Evolutionary conservation across 495 filamentous ascomycete genomes (phyloP).

Genomic region (Penicillium pancosmium): DNA sequence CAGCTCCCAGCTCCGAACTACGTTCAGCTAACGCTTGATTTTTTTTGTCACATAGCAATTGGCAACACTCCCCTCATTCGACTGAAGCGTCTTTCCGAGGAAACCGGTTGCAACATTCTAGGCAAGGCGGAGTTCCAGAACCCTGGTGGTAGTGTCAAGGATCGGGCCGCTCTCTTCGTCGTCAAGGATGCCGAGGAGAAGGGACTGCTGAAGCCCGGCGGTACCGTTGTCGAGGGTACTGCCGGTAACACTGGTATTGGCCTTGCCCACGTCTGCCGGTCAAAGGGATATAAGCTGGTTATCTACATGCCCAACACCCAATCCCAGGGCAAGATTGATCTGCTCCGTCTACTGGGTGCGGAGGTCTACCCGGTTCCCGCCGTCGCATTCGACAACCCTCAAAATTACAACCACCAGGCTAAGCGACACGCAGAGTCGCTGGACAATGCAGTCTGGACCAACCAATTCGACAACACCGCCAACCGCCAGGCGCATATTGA

Average conservation of each 20-base stretch:
- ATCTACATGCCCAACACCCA: conserved; percentile 99
- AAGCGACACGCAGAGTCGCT: conserved; percentile 79
- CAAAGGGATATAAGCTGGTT: conserved; percentile 88
- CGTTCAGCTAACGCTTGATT: neutral
- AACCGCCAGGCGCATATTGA: conserved; percentile 95
- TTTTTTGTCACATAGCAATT: conserved; percentile 64
- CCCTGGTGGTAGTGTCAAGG: conserved; percentile 94
- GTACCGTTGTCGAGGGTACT: conserved; percentile 95
- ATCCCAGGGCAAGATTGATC: conserved; percentile 95
- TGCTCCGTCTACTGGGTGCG: conserved; percentile 88
- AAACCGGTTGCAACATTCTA: conserved; percentile 92
- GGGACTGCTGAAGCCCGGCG: conserved; percentile 78
- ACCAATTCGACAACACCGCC: conserved; percentile 96
- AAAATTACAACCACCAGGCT: conserved; percentile 98
- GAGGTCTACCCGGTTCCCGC: conserved; percentile 98
- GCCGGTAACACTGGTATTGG: conserved; percentile 98
- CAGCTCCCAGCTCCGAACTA: conserved; percentile 6
- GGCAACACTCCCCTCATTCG: conserved; percentile 96
- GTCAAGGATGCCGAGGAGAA: conserved; percentile 91
- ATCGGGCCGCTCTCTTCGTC: conserved; percentile 92
- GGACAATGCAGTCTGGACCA: conserved; percentile 96
- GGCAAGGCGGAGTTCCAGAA: conserved; percentile 99
- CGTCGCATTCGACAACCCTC: conserved; percentile 91
- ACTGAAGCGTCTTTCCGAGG: conserved; percentile 81
- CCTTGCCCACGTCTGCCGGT: conserved; percentile 93